Conservation (phyloP, 2,329 filamentous ascomycete genomes). For the Graphilbum fragrans region DNA sequence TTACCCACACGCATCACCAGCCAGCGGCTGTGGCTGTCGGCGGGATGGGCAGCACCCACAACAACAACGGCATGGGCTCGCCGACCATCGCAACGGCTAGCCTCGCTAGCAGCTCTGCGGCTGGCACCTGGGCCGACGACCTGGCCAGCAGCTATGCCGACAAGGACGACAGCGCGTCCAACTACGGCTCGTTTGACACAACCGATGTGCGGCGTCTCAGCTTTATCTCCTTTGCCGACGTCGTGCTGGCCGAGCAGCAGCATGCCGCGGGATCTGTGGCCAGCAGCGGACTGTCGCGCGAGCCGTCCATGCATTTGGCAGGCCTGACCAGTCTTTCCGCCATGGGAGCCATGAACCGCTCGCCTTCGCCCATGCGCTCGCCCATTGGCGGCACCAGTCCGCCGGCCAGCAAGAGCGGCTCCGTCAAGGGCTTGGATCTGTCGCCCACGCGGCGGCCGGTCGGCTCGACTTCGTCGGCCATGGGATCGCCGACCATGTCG, state of each 20-base stretch:
- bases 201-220: conserved; percentile 72
- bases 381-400: conserved; percentile 65
- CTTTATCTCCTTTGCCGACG: conserved; percentile 95
- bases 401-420: conserved; percentile 63
- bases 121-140: conserved; percentile 44
- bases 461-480: neutral
- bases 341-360: conserved; percentile 42
- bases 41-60: conserved; percentile 26
- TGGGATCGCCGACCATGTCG: conserved; percentile 10
- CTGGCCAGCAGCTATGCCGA: conserved; percentile 36
- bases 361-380: conserved; percentile 69
- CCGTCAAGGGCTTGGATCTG: conserved; percentile 61
- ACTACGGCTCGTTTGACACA: conserved; percentile 66
- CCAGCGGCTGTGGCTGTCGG: conserved; percentile 60
- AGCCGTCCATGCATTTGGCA: conserved; percentile 53
- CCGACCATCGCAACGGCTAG: neutral
- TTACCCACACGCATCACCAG: conserved; percentile 76
- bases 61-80: conserved; percentile 11
- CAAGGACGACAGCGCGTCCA: conserved; percentile 51
- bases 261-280: conserved; percentile 19
- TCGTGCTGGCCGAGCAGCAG: conserved; percentile 70
- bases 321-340: conserved; percentile 51
- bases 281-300: conserved; percentile 39
- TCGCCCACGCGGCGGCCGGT: conserved; percentile 43
- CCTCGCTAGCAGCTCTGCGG: conserved; percentile 2